A percentile compares a stretch with the other conserved stretches of the same genome.
phyloP scores from a whole-genome alignment of 306 rosid species.

The Prunus armeniaca region DNA sequence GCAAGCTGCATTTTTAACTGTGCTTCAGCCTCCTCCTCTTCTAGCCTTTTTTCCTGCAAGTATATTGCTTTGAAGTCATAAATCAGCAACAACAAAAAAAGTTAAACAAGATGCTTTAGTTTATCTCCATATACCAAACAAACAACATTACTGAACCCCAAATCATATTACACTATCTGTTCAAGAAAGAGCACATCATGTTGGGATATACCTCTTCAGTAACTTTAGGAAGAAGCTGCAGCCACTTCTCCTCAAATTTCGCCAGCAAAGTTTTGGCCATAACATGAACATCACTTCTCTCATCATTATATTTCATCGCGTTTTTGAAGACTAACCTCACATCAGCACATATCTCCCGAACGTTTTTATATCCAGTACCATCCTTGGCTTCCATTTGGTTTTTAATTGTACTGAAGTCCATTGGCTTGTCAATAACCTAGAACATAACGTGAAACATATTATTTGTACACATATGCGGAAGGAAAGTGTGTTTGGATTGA shows the following conservation, averaged over 20 bases:
- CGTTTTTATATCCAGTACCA: conserved; percentile 83
- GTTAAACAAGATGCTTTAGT: neutral
- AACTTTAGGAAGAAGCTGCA: conserved; percentile 79
- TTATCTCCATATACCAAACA: conserved; percentile 7
- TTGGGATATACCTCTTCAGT: conserved; percentile 63
- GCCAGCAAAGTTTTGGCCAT: conserved; percentile 89
- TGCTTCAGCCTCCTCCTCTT: conserved; percentile 81
- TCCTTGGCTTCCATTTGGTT: conserved; percentile 90
- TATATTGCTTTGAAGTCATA: conserved; percentile 19
- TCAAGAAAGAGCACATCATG: conserved; percentile 1
- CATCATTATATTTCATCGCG: conserved; percentile 86
- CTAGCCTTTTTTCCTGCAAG: conserved; percentile 74
- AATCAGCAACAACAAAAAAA: conserved; percentile 7
- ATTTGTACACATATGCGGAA: conserved; percentile 20
- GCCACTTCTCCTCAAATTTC: conserved; percentile 93
- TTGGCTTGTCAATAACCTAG: conserved; percentile 94
- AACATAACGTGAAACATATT: conserved; percentile 24
- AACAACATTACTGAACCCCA: conserved; percentile 8
- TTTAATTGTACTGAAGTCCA: conserved; percentile 87
- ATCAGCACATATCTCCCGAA: conserved; percentile 72
- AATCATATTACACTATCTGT: conserved; percentile 15
- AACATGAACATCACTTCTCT: conserved; percentile 79
- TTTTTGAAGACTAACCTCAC: conserved; percentile 83
- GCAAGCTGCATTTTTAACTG: conserved; percentile 67
- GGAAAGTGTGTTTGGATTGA: neutral